Evolutionary conservation across 2,329 filamentous ascomycete genomes (phyloP), one percentile per base, ranked within the genome.

Genomic region (Aspergillus arachidicola): DNA sequence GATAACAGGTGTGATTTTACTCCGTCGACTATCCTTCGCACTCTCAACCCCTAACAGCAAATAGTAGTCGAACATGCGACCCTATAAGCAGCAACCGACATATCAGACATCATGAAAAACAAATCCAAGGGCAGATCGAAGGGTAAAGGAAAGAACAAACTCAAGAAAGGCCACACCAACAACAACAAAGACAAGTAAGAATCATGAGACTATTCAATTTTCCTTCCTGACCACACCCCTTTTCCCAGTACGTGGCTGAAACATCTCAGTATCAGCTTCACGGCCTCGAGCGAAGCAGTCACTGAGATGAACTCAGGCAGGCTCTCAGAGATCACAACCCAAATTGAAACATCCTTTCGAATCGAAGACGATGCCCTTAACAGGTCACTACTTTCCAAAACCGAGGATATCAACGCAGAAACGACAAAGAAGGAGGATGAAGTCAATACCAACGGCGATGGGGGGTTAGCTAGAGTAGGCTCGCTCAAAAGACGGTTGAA

Each of bases 241-340:
- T 19, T 6, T 21, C 12, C 19, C 48, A 51, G 26, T 9, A 51
- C 14, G 48, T 32, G 48, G 9, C 16, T 32, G 11, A 32, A 19
- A 12, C 28, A 10, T 30, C 19, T 12, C 16, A 51, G 48, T 12
- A 32, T 30, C 48, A 9, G 21, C 11, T 28, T 9, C 45, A 48
- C 43, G 23, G 10, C 4, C 11, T 50, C 46, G 26, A 30, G 23
- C 19, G 32, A 54, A 32, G 21, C 21, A 23, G 12, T 30, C 30
- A 54, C n/a, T 6, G 19, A 54, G 14, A 3, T 21, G 4, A 38
- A 30, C 14, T 11, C 54, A 6, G 28, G 48, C 12, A 34, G 43
- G 5, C 60, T 59, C 28, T 46, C 53, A 56, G 30, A 61, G 21
- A 61, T 60, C 38, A 60, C 57, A 14, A 55, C 55, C 7, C 58